Percentiles rank a stretch among this genome's conserved stretches.
Evolutionary conservation across 805 yeast genomes (phyloP).

Genomic region (Metschnikowia chrysomelidarum): DNA sequence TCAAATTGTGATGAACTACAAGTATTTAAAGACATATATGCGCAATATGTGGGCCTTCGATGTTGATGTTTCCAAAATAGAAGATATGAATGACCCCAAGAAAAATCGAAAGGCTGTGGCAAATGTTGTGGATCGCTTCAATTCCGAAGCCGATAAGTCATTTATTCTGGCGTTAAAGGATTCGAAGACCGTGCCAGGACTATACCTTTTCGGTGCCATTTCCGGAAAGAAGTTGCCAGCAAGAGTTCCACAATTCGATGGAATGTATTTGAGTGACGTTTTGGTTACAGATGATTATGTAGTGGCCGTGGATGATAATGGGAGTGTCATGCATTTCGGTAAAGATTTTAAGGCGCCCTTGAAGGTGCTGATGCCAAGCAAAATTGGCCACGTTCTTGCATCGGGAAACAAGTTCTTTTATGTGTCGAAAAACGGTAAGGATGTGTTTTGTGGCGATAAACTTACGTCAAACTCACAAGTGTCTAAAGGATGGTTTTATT

Average conservation of each 20-base stretch:
- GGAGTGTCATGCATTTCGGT: constrained; percentile 78
- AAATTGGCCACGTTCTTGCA: constrained; percentile 31
- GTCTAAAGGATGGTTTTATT: constrained; percentile 9
- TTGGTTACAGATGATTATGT: constrained; percentile 45
- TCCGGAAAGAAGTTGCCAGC: constrained; percentile 49
- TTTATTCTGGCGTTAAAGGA: constrained; percentile 21
- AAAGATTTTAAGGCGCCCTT: constrained; percentile 21
- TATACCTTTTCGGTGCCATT: constrained; percentile 35
- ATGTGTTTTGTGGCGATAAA: constrained; percentile 37
- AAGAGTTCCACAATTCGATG: constrained; percentile 64
- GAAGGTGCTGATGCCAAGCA: constrained; percentile 27
- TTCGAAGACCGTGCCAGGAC: constrained; percentile 29
- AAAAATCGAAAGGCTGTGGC: constrained; percentile 28
- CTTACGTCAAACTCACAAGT: constrained; percentile 11
- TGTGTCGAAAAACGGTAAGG: constrained; percentile 41
- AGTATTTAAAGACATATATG: constrained; percentile 33
- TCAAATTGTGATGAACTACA: constrained; percentile 44
- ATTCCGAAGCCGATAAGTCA: constrained; percentile 22
- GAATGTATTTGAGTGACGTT: constrained; percentile 55
- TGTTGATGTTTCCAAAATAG: constrained; percentile 39
- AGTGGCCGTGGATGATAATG: constrained; percentile 64
- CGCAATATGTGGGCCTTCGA: constrained; percentile 33
- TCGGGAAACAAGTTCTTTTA: constrained; percentile 53
- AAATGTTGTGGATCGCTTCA: constrained; percentile 26
- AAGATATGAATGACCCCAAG: constrained; percentile 30